Base-by-base conservation (phyloP, 2,329 filamentous ascomycete species). In the Lojkania enalia region DNA sequence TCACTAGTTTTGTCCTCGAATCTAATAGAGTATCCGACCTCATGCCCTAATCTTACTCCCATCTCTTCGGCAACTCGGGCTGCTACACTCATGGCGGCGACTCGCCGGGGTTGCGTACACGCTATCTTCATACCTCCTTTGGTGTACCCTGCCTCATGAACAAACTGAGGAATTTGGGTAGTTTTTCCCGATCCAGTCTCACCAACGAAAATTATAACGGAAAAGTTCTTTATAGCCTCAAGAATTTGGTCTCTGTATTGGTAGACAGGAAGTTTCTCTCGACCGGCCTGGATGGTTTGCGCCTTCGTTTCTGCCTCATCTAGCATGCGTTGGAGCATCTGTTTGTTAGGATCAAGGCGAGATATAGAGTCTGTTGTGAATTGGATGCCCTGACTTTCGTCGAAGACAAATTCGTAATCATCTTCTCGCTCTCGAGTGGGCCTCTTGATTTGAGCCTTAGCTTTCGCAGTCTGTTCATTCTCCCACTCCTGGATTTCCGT, bases 401-500 rank as follows among this genome's bases (percentile, higher is more conserved):
- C 94, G 65, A 99, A 85, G 12, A 99, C 88, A 63, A 91, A 96
- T 58, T 94, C 88, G 65, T 97, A 99, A 46, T 95, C 86, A 11
- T 85, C 85, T 54, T 90, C 85, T 40, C 91, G 85, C 12, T 87
- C 83, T 25, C 85, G 80, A 63, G 95, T 60, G 54, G 31, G 41
- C 41, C 19, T 49, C 46, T 38, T 33, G 47, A 95, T 90, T 66
- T 96, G 90, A 1, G 89, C 85, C 66, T 92, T 94, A 4, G 90
- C 91, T 68, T 95, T 95, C 44, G 85, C 80, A 1, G 87, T 81
- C 71, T 97, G 92, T 64, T 97, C 92, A 46, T 83, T 77, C 67
- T 99, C 94, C 92, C 92, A 99, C 63, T 96, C 88, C 51, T 99
- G 91, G 52, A 96, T 88, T 67, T 99, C 94, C 0, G 90, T 96